These are phyloP conservation scores for Quercus tomentella DNA, from an alignment of 331 rosid species.

Conservation along the genomic window DNA sequence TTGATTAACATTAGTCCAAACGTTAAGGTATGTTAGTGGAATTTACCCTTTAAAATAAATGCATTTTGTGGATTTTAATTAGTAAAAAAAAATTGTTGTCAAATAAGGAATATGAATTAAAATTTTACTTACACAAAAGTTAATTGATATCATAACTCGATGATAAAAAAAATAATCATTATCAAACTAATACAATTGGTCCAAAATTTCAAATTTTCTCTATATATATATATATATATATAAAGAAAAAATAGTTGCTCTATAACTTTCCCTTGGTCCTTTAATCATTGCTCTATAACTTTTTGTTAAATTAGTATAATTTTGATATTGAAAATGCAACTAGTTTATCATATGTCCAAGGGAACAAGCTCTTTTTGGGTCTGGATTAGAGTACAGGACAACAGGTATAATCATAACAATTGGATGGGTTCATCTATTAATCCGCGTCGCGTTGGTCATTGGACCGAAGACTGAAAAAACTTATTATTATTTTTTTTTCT, in stretches of 20 bases:
- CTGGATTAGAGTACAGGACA: neutral
- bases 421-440: neutral
- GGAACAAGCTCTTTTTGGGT: neutral
- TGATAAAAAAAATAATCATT: no score
- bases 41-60: no score
- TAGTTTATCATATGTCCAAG: neutral
- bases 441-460: neutral
- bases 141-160: no score
- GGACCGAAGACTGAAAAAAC: neutral
- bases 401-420: neutral
- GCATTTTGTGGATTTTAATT: no score
- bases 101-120: no score
- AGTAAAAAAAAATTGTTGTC: no score
- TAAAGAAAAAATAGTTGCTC: no score
- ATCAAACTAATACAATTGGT: no score
- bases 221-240: no score
- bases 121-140: no score
- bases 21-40: fast-evolving
- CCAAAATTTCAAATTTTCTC: no score
- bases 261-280: neutral
- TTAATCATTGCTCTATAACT: neutral
- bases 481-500: neutral
- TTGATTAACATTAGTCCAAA: no score
- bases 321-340: neutral
- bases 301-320: neutral